phyloP scores from a whole-genome alignment of 1,284 basidiomycete species.

The Puccinia polysora region DNA sequence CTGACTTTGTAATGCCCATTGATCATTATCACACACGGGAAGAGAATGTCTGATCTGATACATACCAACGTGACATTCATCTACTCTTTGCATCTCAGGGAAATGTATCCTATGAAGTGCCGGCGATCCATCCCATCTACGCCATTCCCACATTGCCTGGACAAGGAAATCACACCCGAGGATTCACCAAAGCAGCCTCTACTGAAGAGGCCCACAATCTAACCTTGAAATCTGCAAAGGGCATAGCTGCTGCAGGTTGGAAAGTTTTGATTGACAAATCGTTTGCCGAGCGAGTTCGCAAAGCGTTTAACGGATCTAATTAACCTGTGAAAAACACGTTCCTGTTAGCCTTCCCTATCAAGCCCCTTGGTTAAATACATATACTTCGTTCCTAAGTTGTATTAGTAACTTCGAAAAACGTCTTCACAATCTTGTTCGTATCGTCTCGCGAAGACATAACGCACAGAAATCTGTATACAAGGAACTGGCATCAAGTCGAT shows the following conservation, averaged over 20 bases:
- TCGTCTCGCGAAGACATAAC: too few relatives aligned
- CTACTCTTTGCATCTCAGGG: constrained; percentile 40
- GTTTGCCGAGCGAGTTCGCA: constrained; percentile 61
- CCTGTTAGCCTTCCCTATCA: too few relatives aligned
- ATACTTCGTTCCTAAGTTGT: too few relatives aligned
- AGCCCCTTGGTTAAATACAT: too few relatives aligned
- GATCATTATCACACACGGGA: too few relatives aligned
- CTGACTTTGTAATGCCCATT: constrained; percentile 51
- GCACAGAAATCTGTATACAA: too few relatives aligned
- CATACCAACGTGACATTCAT: too few relatives aligned
- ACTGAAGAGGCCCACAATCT: constrained; percentile 63
- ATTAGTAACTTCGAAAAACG: too few relatives aligned
- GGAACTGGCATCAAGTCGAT: too few relatives aligned
- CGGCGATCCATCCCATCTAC: constrained; percentile 52
- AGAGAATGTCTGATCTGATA: too few relatives aligned
- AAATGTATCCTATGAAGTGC: constrained; percentile 52
- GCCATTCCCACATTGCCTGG: constrained; percentile 51
- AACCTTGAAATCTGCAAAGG: constrained; percentile 61
- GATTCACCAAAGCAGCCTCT: constrained; percentile 62
- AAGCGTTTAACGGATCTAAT: constrained; percentile 1
- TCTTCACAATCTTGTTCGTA: too few relatives aligned
- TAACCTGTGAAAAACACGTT: too few relatives aligned
- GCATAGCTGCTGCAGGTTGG: constrained; percentile 62
- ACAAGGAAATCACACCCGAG: constrained; percentile 53
- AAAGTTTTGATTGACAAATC: constrained; percentile 60